Conservation (phyloP, 805 yeast species). For the Pichia manshurica region DNA sequence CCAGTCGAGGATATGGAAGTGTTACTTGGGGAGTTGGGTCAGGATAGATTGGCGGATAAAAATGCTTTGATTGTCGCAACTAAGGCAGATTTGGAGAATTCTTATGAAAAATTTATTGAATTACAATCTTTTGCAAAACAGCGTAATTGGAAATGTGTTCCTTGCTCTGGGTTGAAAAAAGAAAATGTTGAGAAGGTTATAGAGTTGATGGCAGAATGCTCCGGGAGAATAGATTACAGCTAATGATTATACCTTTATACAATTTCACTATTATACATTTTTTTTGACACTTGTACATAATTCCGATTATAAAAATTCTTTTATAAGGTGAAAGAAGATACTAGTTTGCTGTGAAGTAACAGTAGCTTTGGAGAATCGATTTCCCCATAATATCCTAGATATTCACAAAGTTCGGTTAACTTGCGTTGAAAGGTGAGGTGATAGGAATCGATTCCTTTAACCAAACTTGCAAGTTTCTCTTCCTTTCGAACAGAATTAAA, state of each 20-base stretch:
- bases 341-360: slow-evolving; percentile 39
- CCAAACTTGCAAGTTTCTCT: slow-evolving; percentile 37
- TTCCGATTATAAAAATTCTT: background rate
- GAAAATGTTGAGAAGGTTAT: slow-evolving; percentile 72
- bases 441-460: slow-evolving; percentile 37
- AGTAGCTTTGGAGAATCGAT: slow-evolving; percentile 43
- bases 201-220: slow-evolving; percentile 62
- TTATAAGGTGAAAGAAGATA: slow-evolving; percentile 18
- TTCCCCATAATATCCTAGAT: slow-evolving; percentile 43
- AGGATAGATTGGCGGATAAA: slow-evolving; percentile 52
- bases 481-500: slow-evolving; percentile 37
- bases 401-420: slow-evolving; percentile 40
- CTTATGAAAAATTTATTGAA: slow-evolving; percentile 41
- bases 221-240: slow-evolving; percentile 22
- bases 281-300: background rate
- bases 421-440: slow-evolving; percentile 40
- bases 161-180: slow-evolving; percentile 72
- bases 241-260: background rate
- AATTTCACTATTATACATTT: slow-evolving; percentile 2
- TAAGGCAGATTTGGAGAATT: slow-evolving; percentile 75
- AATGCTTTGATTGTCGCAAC: slow-evolving; percentile 77
- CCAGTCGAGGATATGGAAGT: slow-evolving; percentile 63
- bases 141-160: slow-evolving; percentile 63
- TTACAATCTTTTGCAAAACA: slow-evolving; percentile 42
- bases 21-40: slow-evolving; percentile 67